These are phyloP conservation scores for Apostasia ramifera DNA, from an alignment of 106 monocot genomes.

Conservation along the genomic window DNA sequence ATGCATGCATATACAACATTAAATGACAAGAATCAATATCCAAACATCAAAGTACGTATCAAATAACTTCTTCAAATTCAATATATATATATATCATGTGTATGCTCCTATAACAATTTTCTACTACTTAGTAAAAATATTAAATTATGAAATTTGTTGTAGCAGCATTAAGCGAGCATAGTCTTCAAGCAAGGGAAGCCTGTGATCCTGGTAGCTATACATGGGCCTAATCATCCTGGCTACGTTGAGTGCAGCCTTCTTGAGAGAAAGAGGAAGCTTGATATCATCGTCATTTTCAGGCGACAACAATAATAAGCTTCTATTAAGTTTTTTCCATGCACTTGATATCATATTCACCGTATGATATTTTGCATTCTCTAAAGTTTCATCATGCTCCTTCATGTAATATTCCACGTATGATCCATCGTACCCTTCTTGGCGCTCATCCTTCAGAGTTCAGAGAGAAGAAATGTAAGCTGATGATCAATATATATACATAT, in stretches of 20 bases:
- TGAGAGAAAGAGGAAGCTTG: conserved; percentile 9
- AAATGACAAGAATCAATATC: too few relatives aligned
- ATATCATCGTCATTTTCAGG: background rate
- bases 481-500: background rate
- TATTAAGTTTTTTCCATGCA: conserved; percentile 37
- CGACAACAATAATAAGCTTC: conserved; percentile 10
- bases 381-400: conserved; percentile 20
- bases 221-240: conserved; percentile 35
- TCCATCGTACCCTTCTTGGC: conserved; percentile 35
- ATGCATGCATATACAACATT: too few relatives aligned
- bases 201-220: conserved; percentile 30
- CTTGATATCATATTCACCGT: conserved; percentile 22
- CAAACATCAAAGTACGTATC: too few relatives aligned
- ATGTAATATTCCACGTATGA: conserved; percentile 33
- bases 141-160: too few relatives aligned
- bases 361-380: conserved; percentile 14
- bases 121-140: too few relatives aligned
- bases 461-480: background rate
- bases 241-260: conserved; percentile 11
- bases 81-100: too few relatives aligned
- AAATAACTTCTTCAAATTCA: too few relatives aligned
- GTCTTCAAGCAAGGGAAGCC: conserved; percentile 28
- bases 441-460: conserved; percentile 22
- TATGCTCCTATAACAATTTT: too few relatives aligned
- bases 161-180: background rate